A percentile compares a stretch with the other conserved stretches of the same genome.
phyloP scores from a whole-genome alignment of 2,329 filamentous ascomycete genomes.

The Pestalotiopsis sp. region DNA sequence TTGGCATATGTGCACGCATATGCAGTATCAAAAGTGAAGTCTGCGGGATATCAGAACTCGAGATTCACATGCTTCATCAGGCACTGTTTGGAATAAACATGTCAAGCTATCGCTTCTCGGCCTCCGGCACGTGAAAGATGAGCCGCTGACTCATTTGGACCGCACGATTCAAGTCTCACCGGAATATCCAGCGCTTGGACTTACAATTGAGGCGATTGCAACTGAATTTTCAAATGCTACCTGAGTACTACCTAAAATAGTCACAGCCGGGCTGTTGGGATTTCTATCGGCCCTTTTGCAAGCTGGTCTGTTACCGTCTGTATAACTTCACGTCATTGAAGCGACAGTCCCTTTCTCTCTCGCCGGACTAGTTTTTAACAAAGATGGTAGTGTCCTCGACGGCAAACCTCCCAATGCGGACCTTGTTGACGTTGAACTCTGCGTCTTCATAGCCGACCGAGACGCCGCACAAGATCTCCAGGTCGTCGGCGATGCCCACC shows the following conservation, averaged over 20 bases:
- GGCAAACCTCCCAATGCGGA: background rate
- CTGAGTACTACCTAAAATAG: background rate
- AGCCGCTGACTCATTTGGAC: background rate
- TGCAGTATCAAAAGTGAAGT: background rate
- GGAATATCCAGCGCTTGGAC: background rate
- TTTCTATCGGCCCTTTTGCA: background rate
- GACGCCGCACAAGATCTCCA: slow-evolving; percentile 20
- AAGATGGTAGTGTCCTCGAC: slow-evolving; percentile 3
- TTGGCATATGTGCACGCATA: background rate
- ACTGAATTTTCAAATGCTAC: background rate
- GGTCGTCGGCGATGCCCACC: slow-evolving; percentile 18
- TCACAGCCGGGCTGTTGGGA: background rate
- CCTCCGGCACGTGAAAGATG: background rate
- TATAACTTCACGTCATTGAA: background rate
- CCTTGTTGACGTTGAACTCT: slow-evolving; percentile 15
- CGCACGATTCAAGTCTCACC: background rate
- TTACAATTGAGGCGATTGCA: background rate
- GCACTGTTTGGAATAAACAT: background rate
- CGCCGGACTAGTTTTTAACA: background rate
- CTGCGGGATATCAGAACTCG: background rate
- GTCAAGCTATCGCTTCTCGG: background rate
- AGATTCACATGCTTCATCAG: background rate
- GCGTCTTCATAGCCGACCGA: slow-evolving; percentile 22
- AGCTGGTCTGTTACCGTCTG: background rate
- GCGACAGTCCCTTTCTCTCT: background rate